Conservation (phyloP, 176 grass and related monocot genomes). For the Triticum timopheevii region DNA sequence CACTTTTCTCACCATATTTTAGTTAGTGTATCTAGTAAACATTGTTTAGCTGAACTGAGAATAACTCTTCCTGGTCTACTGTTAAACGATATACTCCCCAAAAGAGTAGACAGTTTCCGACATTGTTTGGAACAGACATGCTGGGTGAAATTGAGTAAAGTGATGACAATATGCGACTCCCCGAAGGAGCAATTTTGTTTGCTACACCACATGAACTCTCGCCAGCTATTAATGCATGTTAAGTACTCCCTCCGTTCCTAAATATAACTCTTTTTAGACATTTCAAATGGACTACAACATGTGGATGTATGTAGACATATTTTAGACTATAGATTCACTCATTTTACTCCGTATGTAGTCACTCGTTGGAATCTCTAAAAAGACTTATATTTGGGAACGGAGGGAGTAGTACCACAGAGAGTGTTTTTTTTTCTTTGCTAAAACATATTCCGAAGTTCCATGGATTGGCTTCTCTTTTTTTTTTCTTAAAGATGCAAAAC, state of each 20-base stretch:
- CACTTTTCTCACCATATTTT: neutral
- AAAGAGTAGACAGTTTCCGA: neutral
- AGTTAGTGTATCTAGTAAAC: neutral
- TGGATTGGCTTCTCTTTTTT: too few relatives aligned
- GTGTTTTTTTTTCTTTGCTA: too few relatives aligned
- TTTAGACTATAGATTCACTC: too few relatives aligned
- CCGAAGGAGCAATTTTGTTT: conserved; percentile 4
- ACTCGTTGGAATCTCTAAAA: too few relatives aligned
- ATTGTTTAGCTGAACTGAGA: neutral
- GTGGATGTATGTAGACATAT: too few relatives aligned
- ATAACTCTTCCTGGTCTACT: neutral
- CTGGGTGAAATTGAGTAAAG: neutral
- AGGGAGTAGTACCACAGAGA: neutral
- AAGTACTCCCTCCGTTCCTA: too few relatives aligned
- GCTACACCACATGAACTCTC: neutral
- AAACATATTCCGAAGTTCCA: too few relatives aligned
- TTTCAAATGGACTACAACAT: too few relatives aligned
- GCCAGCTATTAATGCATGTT: neutral
- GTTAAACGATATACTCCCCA: neutral
- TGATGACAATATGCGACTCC: neutral
- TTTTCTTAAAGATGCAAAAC: too few relatives aligned
- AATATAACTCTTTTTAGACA: too few relatives aligned
- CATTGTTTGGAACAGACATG: neutral
- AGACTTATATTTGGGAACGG: too few relatives aligned
- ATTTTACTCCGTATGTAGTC: too few relatives aligned